Percentiles rank a stretch among this genome's conserved stretches.
Evolutionary conservation across 2,329 filamentous ascomycete genomes (phyloP).

Genomic region (Hymenoscyphus occultus): DNA sequence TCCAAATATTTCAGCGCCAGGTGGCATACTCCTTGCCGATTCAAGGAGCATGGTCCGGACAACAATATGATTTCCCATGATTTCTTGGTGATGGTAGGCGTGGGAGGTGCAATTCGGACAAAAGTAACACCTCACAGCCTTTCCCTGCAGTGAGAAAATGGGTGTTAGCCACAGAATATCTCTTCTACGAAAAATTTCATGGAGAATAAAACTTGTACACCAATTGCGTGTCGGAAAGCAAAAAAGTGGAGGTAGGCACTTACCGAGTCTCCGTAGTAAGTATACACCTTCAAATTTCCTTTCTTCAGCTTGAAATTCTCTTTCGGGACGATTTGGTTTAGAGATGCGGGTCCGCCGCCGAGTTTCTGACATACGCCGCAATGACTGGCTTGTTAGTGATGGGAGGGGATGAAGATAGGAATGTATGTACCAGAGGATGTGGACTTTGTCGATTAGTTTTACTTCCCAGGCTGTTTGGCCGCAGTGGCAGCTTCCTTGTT

Average conservation of each 20-base stretch:
- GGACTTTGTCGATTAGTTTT: slow-evolving; percentile 45
- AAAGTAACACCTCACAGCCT: slow-evolving; percentile 55
- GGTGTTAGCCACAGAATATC: neutral
- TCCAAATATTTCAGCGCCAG: slow-evolving; percentile 52
- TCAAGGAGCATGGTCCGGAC: slow-evolving; percentile 50
- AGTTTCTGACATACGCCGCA: slow-evolving; percentile 64
- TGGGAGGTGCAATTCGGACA: slow-evolving; percentile 53
- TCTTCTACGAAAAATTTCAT: too few species aligned
- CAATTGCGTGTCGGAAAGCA: too few species aligned
- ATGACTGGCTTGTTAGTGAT: slow-evolving; percentile 41
- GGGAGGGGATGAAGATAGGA: neutral
- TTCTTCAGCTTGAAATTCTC: slow-evolving; percentile 50
- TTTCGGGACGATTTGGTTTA: slow-evolving; percentile 43
- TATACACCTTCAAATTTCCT: slow-evolving; percentile 49
- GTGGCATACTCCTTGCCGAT: slow-evolving; percentile 45
- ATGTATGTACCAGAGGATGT: slow-evolving; percentile 38
- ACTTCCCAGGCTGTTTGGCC: slow-evolving; percentile 51
- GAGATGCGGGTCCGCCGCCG: slow-evolving; percentile 60
- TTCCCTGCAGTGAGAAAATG: slow-evolving; percentile 39
- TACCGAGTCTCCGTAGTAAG: slow-evolving; percentile 55
- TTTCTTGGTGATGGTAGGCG: slow-evolving; percentile 52
- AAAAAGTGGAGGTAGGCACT: slow-evolving; percentile 8
- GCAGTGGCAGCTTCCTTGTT: slow-evolving; percentile 51
- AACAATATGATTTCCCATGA: slow-evolving; percentile 50
- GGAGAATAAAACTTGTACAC: too few species aligned